Base-by-base conservation (phyloP, 805 yeast genomes). In the Candida coquimbonensis region DNA sequence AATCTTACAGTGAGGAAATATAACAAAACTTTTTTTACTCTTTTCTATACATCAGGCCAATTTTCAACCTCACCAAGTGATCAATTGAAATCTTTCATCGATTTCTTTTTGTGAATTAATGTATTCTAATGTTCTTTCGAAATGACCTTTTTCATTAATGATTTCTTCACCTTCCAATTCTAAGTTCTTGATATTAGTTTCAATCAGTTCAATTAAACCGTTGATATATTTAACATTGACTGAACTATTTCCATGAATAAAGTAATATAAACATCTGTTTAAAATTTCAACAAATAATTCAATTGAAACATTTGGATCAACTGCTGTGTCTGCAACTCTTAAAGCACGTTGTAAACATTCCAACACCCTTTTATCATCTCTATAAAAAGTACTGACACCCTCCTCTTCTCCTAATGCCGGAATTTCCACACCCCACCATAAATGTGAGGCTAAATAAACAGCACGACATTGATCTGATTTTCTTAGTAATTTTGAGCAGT, bases 381-480 rank as follows among this genome's bases (percentile, higher is more conserved):
- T 59, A 57, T 65, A 68, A 48, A 69, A 65, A 14, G 65, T 61
- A 1, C 65, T 68, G 24, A 65, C 66, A 25, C 72, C 75, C 46
- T 70, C 77, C 45, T 67, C 70, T 48, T 73, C 75, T 7, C 69
- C 76, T 45, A 64, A 55, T 2, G 64, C 70, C 19, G 74, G 69
- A 16, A 72, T 74, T 49, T 85, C 89, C 24, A 83, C 80, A 58
- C 91, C 84, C 93, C 95, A 87, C 96, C 96, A 93, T 41, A 93
- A 67, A 64, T 93, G 97, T 1, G 96, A 81, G 38, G 96, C 90
- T 43, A 78, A 65, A 60, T 85, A 87, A 7, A 89, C 95, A 0
- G 96, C 82, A 14, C 97, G 78, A 62, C 97, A 90, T 64, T 93
- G 99, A 58, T 91, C 98, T 33, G 93, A 89, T 62, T 91, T 91